phyloP scores from a whole-genome alignment of 148 eudicot genomes.

The Vaccinium myrtillus region DNA sequence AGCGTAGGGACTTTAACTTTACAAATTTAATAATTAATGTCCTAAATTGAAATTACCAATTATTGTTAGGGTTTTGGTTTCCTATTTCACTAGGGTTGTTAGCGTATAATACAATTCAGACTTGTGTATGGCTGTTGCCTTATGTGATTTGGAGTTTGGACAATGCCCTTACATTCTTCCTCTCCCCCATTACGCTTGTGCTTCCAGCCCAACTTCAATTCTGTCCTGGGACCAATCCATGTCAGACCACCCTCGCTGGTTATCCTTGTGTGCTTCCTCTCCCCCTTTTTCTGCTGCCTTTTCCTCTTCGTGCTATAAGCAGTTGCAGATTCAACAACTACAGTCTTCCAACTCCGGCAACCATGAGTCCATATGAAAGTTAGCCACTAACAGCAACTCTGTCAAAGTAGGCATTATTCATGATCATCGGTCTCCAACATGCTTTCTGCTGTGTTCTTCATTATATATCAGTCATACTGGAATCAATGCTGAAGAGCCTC shows the following conservation, averaged over 20 bases:
- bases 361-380: background rate
- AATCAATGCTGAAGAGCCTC: background rate
- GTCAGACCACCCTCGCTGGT: background rate
- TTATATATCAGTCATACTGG: background rate
- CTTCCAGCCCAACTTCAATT: background rate
- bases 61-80: background rate
- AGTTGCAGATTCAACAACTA: background rate
- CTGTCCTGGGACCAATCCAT: background rate
- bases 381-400: background rate
- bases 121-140: background rate
- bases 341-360: background rate
- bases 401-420: background rate
- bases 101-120: background rate
- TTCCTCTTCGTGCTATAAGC: background rate
- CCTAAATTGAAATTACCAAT: background rate
- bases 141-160: background rate
- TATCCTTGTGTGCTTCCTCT: background rate
- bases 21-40: background rate
- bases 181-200: background rate
- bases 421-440: background rate
- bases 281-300: background rate
- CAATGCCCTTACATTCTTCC: background rate
- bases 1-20: background rate
- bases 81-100: background rate
- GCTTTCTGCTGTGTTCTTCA: background rate